A percentile compares a stretch with the other conserved stretches of the same genome.
Evolutionary conservation across 192 early-diverging fungal genomes (phyloP).

Genomic region (Kappamyces sp.): DNA sequence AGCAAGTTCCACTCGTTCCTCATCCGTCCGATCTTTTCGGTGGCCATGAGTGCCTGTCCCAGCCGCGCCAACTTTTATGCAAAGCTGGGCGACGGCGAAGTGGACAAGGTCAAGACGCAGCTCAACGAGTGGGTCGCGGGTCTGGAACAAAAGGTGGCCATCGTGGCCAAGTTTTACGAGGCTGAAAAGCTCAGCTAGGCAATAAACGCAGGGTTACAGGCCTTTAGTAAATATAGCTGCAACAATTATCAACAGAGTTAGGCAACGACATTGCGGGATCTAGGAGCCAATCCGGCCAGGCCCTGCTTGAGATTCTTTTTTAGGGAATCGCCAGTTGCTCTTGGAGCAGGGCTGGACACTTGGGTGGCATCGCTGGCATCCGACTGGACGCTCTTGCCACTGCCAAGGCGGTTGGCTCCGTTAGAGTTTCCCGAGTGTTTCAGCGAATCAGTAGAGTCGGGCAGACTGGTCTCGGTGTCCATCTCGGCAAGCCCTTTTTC

Average conservation of each 20-base stretch:
- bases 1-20: conserved; percentile 42
- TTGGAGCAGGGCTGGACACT: not conserved
- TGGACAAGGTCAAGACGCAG: conserved; percentile 41
- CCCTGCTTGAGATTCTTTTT: too few relatives aligned
- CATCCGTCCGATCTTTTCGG: conserved; percentile 46
- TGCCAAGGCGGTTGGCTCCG: conserved; percentile 12
- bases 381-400: conserved; percentile 12
- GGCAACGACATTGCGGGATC: too few relatives aligned
- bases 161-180: conserved; percentile 30
- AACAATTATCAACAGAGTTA: too few relatives aligned
- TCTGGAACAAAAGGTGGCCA: conserved; percentile 66
- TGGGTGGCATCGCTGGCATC: conserved; percentile 17
- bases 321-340: too few relatives aligned
- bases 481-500: conserved; percentile 23
- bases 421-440: not conserved
- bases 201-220: too few relatives aligned
- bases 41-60: conserved; percentile 91
- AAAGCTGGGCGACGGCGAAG: conserved; percentile 65
- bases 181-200: conserved; percentile 3
- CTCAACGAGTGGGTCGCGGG: conserved; percentile 67
- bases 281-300: too few relatives aligned
- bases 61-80: conserved; percentile 81
- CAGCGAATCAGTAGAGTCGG: not conserved
- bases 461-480: conserved; percentile 5
- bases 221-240: too few relatives aligned